These are phyloP conservation scores for Exophiala aquamarina DNA, from an alignment of 2,329 filamentous ascomycete species.

Conservation along the genomic window DNA sequence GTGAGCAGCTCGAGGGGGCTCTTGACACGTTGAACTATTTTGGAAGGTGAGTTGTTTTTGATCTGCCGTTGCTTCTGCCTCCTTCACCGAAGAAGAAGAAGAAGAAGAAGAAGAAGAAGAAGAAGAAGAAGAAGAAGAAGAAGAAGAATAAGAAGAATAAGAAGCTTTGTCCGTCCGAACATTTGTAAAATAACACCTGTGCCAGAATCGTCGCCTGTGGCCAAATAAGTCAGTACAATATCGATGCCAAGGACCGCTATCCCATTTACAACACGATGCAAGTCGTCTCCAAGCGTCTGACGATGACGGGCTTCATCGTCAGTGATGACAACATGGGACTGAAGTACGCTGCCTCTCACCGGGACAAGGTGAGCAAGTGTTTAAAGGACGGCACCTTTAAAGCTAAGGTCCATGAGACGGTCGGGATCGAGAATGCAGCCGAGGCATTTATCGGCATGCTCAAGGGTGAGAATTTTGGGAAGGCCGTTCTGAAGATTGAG, in stretches of 20 bases:
- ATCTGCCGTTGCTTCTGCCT: no score
- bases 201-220: constrained; percentile 24
- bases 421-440: constrained; percentile 74
- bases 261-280: constrained; percentile 66
- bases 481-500: constrained; percentile 71
- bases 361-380: constrained; percentile 74
- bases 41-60: no score
- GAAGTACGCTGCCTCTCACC: constrained; percentile 68
- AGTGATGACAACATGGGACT: constrained; percentile 64
- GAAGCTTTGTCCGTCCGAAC: no score
- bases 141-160: no score
- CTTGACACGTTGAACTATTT: constrained; percentile 62
- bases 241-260: constrained; percentile 55
- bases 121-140: no score
- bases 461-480: constrained; percentile 79
- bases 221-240: constrained; percentile 75
- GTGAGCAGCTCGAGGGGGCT: constrained; percentile 58
- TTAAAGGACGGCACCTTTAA: constrained; percentile 74
- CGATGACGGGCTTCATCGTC: constrained; percentile 75
- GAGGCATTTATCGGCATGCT: constrained; percentile 75
- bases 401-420: constrained; percentile 65
- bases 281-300: constrained; percentile 66
- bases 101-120: no score
- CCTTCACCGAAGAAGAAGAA: no score
- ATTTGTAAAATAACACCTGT: no score